These are phyloP conservation scores for Paecilomyces sp. DNA, from an alignment of 2,329 filamentous ascomycete species.

Conservation along the genomic window DNA sequence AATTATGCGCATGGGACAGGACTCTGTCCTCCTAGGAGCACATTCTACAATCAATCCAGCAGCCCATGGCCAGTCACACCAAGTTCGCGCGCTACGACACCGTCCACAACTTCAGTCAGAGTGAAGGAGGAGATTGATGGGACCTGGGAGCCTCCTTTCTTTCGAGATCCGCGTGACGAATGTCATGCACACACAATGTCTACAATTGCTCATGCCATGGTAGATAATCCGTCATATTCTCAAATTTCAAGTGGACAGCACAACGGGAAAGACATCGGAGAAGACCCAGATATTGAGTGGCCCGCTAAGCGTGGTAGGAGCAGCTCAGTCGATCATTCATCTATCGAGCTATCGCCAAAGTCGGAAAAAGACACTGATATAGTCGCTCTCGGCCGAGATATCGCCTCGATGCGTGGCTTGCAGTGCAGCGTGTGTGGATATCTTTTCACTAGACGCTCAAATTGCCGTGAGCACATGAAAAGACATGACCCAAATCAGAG, in stretches of 20 bases:
- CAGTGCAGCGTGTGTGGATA: conserved; percentile 71
- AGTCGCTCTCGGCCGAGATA: conserved; percentile 8
- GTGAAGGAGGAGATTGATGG: conserved; percentile 10
- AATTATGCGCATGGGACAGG: conserved; percentile 18
- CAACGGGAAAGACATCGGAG: not conserved
- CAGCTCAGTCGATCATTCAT: conserved; percentile 1
- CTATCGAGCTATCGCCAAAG: conserved; percentile 6
- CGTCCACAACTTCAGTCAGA: conserved; percentile 6
- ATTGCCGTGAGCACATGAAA: conserved; percentile 79
- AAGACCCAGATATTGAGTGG: not conserved
- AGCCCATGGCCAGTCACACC: conserved; percentile 19
- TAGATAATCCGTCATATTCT: not conserved
- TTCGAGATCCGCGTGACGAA: conserved; percentile 1
- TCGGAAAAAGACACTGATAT: conserved; percentile 4
- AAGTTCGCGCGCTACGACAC: conserved; percentile 13
- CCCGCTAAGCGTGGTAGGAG: conserved; percentile 1
- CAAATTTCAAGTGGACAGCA: not conserved
- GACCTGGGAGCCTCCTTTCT: conserved; percentile 10
- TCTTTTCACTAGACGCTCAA: conserved; percentile 76
- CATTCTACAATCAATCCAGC: conserved; percentile 10
- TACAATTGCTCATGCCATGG: conserved; percentile 3
- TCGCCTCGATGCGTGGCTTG: conserved; percentile 52
- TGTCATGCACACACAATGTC: not conserved
- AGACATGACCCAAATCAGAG: conserved; percentile 69
- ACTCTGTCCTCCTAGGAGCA: conserved; percentile 4